Evolutionary conservation across 805 yeast species (phyloP).

Genomic region (Wickerhamomyces kurtzmanii): DNA sequence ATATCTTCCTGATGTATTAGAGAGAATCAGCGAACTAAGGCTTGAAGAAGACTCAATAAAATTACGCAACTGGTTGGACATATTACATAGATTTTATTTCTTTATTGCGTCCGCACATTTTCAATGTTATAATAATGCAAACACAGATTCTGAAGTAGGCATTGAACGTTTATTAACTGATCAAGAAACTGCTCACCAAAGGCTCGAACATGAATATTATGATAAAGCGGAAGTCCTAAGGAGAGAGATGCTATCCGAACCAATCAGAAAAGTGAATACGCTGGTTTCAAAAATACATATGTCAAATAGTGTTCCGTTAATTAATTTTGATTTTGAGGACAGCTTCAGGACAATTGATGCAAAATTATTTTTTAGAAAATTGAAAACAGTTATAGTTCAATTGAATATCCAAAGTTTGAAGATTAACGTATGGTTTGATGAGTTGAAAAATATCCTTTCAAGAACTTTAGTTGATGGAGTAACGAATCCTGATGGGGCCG

Average conservation of each 20-base stretch:
- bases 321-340: slow-evolving; percentile 1
- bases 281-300: slow-evolving; percentile 2
- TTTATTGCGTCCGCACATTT: slow-evolving; percentile 67
- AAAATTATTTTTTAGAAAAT: slow-evolving; percentile 5
- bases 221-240: slow-evolving; percentile 54
- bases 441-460: slow-evolving; percentile 30
- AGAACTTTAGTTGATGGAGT: slow-evolving; percentile 43
- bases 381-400: slow-evolving; percentile 15
- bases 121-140: slow-evolving; percentile 34
- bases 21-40: slow-evolving; percentile 4
- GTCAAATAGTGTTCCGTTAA: neutral
- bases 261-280: slow-evolving; percentile 13
- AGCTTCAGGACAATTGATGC: slow-evolving; percentile 3
- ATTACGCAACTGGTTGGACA: slow-evolving; percentile 41
- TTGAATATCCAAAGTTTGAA: slow-evolving; percentile 42
- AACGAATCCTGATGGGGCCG: slow-evolving; percentile 36
- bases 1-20: slow-evolving; percentile 14
- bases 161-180: slow-evolving; percentile 11
- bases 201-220: slow-evolving; percentile 43
- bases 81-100: slow-evolving; percentile 70
- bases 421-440: slow-evolving; percentile 41
- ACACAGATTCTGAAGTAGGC: slow-evolving; percentile 12
- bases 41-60: slow-evolving; percentile 14
- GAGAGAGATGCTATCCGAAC: slow-evolving; percentile 32
- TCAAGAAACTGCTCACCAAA: slow-evolving; percentile 27